phyloP scores from a whole-genome alignment of 305 asterid genomes.

The Solanum hybrid region DNA sequence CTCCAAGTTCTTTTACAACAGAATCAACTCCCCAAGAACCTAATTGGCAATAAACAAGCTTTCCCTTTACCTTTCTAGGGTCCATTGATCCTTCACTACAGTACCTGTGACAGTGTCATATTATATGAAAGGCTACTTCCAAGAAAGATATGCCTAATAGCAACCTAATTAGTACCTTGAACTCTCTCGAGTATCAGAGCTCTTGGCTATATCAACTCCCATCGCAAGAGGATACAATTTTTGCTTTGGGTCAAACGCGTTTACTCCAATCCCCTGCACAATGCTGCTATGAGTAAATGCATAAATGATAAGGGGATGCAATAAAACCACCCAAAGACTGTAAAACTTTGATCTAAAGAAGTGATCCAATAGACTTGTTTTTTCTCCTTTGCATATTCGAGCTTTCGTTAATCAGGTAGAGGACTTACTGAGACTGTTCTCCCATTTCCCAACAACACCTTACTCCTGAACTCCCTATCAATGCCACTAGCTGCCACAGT shows the following conservation, averaged over 20 bases:
- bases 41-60: constrained; percentile 59
- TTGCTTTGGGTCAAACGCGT: constrained; percentile 44
- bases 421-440: constrained; percentile 46
- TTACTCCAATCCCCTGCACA: constrained; percentile 69
- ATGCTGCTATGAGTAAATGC: constrained; percentile 1
- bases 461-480: constrained; percentile 58
- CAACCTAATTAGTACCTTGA: constrained; percentile 32
- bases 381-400: not conserved
- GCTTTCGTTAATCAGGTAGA: not conserved
- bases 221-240: constrained; percentile 55
- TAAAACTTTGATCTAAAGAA: not conserved
- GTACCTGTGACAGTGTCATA: constrained; percentile 21
- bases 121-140: not conserved
- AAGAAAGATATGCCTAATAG: not conserved
- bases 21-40: constrained; percentile 63
- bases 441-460: constrained; percentile 58
- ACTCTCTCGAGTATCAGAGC: constrained; percentile 32
- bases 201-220: constrained; percentile 63
- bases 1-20: constrained; percentile 63
- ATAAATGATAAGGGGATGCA: not conserved
- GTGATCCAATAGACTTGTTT: not conserved
- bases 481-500: constrained; percentile 84
- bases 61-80: constrained; percentile 72
- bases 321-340: not conserved
- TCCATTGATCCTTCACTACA: constrained; percentile 66